Base-by-base conservation (phyloP, 306 rosid species). In the Argentina anserina region DNA sequence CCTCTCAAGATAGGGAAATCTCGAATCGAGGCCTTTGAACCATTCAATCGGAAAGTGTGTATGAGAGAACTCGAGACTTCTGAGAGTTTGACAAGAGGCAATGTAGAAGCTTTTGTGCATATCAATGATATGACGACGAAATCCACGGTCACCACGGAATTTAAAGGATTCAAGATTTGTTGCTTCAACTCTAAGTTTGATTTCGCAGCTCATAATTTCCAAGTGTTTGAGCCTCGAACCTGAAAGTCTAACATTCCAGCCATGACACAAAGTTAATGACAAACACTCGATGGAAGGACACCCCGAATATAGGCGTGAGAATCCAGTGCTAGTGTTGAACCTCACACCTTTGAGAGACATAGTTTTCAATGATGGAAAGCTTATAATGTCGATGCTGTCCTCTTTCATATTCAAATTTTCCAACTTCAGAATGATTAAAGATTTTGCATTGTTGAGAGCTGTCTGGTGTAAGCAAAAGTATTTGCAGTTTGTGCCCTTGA, bases 1-100 rank as follows among this genome's bases (percentile, higher is more conserved):
- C 63, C 63, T 58, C 63, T 26, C 63, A 56, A 56, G 60, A 53
- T 23, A 17, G 8, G 63, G 63, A 56, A 56, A 56, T 56, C 20
- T 56, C 20, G 63, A 56, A 28, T 26, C 20, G 63, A 56, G 20
- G 63, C 36, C 36, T 56, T 56, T 5, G 20, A 56, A 56, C 36
- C 63, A 56, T 26, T 20, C 9, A 26, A 0, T 4, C 6, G 34
- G 18, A 26, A 56, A 56, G 36, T 26, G 63, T 56, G 34, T 12
- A 26, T 56, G 63, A 56, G 14, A 56, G 36, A 56, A 26, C 63
- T 56, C 63, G 0, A 26, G 63, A 56, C 9, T 56, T 56, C 36
- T 56, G 33, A 56, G 63, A 1, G 34, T 56, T 11, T 26, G 63
- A 56, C 34, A 56, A 11, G 63, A 26, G 20, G 9, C 18, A 26